Percentiles rank a stretch among this genome's conserved stretches.
phyloP scores from a whole-genome alignment of 805 yeast species.

The Zygoascus tannicola region DNA sequence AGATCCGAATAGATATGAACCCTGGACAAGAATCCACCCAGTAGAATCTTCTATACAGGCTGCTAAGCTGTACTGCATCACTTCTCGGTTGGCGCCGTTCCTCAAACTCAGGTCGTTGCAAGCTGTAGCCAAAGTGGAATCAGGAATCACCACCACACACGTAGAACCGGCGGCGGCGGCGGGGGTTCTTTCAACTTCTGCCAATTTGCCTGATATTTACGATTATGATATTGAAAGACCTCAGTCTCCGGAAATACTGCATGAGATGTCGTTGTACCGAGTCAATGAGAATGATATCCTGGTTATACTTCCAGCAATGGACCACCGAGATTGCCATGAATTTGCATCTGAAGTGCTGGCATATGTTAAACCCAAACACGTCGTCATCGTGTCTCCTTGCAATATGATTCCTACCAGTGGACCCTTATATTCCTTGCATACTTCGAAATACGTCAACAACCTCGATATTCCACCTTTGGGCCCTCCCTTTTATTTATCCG shows the following conservation, averaged over 20 bases:
- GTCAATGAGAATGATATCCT: slow-evolving; percentile 4
- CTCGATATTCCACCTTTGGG: slow-evolving; percentile 8
- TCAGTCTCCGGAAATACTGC: slow-evolving; percentile 2
- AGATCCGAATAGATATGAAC: slow-evolving; percentile 9
- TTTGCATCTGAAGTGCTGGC: slow-evolving; percentile 12
- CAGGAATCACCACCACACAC: neutral
- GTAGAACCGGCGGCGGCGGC: neutral
- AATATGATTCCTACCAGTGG: slow-evolving; percentile 9
- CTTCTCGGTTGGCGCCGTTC: slow-evolving; percentile 14
- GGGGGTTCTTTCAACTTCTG: neutral
- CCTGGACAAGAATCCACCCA: slow-evolving; percentile 13
- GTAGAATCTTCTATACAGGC: neutral
- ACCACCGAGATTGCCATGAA: slow-evolving; percentile 12
- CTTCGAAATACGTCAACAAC: slow-evolving; percentile 2
- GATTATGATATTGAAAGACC: slow-evolving; percentile 11
- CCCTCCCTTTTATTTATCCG: slow-evolving; percentile 26
- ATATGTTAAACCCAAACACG: slow-evolving; percentile 7
- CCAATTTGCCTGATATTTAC: slow-evolving; percentile 7
- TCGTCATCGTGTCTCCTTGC: slow-evolving; percentile 11
- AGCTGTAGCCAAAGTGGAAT: neutral
- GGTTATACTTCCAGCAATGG: slow-evolving; percentile 10
- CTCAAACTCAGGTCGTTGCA: neutral
- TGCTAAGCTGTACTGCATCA: slow-evolving; percentile 5
- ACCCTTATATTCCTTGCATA: slow-evolving; percentile 10
- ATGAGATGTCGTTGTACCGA: slow-evolving; percentile 4